phyloP scores from a whole-genome alignment of 345 rosid species.

The Arabis alpina region DNA sequence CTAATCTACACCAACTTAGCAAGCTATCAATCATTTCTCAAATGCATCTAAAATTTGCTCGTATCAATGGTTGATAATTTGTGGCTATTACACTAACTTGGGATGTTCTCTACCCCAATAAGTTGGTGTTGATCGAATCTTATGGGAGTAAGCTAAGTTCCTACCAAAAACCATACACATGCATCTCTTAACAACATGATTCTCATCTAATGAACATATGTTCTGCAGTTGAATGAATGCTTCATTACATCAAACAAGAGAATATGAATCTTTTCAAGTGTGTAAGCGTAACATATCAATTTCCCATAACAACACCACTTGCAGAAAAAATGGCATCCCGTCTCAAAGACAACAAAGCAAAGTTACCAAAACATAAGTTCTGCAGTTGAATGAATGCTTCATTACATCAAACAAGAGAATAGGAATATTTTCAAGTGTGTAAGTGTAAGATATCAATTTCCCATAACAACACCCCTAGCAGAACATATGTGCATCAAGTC shows the following conservation, averaged over 20 bases:
- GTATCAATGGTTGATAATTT: background rate
- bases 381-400: background rate
- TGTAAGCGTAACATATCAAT: background rate
- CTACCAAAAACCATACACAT: background rate
- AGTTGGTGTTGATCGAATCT: background rate
- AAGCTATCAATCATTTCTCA: background rate
- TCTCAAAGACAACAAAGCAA: slow-evolving; percentile 11
- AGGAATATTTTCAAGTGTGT: background rate
- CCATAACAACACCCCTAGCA: too few relatives aligned
- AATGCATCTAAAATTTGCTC: slow-evolving; percentile 6
- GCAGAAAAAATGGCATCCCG: background rate
- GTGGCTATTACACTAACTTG: background rate
- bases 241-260: slow-evolving; percentile 15
- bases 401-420: slow-evolving; percentile 7
- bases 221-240: background rate
- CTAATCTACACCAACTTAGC: background rate
- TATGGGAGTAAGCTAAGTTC: background rate
- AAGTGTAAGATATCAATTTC: background rate
- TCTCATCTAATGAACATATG: background rate
- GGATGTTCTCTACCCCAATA: background rate
- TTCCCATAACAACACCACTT: background rate
- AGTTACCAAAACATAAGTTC: background rate
- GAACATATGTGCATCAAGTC: background rate
- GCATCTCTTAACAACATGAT: background rate
- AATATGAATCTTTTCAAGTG: background rate